These are phyloP conservation scores for Diaporthe vaccinii DNA, from an alignment of 2,329 filamentous ascomycete genomes.

Conservation along the genomic window DNA sequence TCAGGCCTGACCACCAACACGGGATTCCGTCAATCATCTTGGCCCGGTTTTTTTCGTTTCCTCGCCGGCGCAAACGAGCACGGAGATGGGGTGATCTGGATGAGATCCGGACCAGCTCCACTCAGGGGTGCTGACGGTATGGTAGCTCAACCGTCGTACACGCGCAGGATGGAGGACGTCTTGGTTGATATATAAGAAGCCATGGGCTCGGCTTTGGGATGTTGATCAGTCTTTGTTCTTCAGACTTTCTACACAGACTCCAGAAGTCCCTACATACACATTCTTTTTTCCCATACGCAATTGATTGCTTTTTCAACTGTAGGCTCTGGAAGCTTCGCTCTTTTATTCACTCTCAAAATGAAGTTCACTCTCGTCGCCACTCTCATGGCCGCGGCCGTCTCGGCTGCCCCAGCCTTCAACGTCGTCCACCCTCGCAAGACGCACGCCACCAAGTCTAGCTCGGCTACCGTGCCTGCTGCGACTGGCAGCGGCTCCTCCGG, in stretches of 20 bases:
- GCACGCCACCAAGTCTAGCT: neutral
- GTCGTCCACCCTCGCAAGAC: constrained; percentile 16
- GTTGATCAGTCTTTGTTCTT: neutral
- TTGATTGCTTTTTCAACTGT: constrained; percentile 33
- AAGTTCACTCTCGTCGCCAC: constrained; percentile 35
- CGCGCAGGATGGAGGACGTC: constrained; percentile 6
- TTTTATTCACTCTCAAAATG: constrained; percentile 34
- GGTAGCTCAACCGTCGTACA: neutral
- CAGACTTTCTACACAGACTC: constrained; percentile 28
- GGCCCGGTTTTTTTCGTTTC: neutral
- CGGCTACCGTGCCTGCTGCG: neutral
- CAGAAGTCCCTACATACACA: constrained; percentile 31
- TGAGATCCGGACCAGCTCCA: constrained; percentile 25
- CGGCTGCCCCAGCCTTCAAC: constrained; percentile 25
- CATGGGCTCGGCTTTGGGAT: neutral
- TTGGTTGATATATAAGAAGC: constrained; percentile 22
- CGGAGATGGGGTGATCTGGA: constrained; percentile 12
- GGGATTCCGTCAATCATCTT: constrained; percentile 25
- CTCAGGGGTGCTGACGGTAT: neutral
- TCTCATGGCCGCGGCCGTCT: constrained; percentile 26
- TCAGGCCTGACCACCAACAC: neutral
- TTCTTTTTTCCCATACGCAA: constrained; percentile 25
- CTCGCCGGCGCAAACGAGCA: constrained; percentile 19
- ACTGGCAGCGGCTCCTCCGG: neutral
- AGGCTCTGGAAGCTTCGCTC: constrained; percentile 37